These are phyloP conservation scores for Auriscalpium orientale DNA, from an alignment of 768 basidiomycete genomes.

Conservation along the genomic window DNA sequence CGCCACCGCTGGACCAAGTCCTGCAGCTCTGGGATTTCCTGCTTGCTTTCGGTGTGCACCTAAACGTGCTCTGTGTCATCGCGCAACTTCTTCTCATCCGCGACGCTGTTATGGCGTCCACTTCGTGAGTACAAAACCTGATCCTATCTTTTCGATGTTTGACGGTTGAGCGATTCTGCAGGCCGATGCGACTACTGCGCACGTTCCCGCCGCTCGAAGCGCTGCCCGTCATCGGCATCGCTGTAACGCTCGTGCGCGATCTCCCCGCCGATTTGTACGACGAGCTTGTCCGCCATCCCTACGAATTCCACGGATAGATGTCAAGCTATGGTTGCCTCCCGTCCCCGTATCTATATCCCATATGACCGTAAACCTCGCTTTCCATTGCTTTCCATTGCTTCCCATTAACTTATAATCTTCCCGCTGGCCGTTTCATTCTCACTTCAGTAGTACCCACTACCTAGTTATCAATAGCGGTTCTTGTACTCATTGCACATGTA, in stretches of 20 bases:
- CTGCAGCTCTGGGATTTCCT: constrained; percentile 96
- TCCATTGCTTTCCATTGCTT: no score
- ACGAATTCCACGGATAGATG: constrained; percentile 29
- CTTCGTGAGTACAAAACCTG: constrained; percentile 50
- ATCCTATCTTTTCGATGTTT: constrained; percentile 1
- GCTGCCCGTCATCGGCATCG: constrained; percentile 81
- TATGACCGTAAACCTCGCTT: no score
- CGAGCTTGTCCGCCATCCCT: constrained; percentile 84
- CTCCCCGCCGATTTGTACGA: constrained; percentile 82
- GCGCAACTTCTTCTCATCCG: constrained; percentile 89
- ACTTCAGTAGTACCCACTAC: no score
- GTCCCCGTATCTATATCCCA: no score
- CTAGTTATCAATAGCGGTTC: no score
- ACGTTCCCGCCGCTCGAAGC: constrained; percentile 92
- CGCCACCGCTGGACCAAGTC: constrained; percentile 92
- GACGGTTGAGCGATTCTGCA: constrained; percentile 22
- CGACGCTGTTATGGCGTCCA: constrained; percentile 80
- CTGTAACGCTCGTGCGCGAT: constrained; percentile 89
- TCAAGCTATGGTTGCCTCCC: no score
- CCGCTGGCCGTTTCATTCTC: no score
- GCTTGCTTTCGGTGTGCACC: constrained; percentile 90
- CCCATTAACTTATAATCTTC: no score
- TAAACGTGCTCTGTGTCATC: constrained; percentile 95
- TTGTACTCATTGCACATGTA: no score
- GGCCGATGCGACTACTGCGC: constrained; percentile 90